phyloP scores from a whole-genome alignment of 73 alveolate genomes.

The Tetrahymena malaccensis region DNA sequence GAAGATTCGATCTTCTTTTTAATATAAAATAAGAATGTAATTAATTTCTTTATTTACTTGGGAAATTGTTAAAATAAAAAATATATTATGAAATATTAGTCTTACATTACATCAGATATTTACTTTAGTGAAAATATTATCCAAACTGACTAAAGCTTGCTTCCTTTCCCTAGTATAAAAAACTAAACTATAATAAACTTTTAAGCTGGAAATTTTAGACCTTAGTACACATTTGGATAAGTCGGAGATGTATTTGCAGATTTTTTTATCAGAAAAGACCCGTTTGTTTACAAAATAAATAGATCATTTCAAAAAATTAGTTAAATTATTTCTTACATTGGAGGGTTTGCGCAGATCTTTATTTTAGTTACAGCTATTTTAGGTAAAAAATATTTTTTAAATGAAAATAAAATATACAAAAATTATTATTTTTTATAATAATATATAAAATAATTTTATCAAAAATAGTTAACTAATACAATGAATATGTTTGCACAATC shows the following conservation, averaged over 20 bases:
- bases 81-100: neutral
- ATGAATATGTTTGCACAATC: neutral
- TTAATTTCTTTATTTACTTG: neutral
- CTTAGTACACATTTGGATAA: neutral
- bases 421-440: neutral
- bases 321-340: neutral
- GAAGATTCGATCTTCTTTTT: neutral
- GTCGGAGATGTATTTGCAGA: neutral
- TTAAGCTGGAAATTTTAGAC: neutral
- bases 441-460: too few species aligned
- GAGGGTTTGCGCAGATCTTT: neutral
- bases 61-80: neutral
- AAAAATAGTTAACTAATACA: neutral
- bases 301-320: neutral
- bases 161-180: neutral
- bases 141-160: neutral
- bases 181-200: neutral
- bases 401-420: neutral
- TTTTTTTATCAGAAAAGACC: neutral
- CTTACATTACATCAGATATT: neutral
- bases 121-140: neutral
- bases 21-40: neutral
- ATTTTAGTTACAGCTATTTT: neutral
- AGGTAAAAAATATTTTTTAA: neutral
- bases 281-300: neutral